Base-by-base conservation (phyloP, 495 filamentous ascomycete species). In the Neurospora pannonica region DNA sequence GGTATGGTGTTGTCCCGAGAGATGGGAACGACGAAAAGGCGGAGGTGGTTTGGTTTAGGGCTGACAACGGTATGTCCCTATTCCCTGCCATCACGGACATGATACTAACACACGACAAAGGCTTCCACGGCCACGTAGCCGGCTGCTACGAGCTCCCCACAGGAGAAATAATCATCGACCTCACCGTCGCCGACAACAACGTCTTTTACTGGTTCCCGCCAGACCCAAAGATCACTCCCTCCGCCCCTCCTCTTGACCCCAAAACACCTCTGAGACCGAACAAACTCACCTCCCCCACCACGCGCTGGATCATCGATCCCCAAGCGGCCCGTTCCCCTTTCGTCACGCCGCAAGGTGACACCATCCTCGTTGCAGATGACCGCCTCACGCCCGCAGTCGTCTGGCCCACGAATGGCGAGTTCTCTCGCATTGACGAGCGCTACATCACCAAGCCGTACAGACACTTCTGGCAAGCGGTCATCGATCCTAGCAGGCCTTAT, bases 361-460 rank as follows among this genome's bases (percentile, higher is more conserved):
- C 70, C 2, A 70, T 80, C 1, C 76, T 74, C 31, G 73, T 80
- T 6, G 79, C 83, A 3, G 79, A 84, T 28, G 79, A 80, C 21
- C 78, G 83, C 2, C 78, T 85, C 13, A 75, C 72, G 43, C 79
- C 84, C 19, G 71, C 80, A 2, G 0, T 81, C 28, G 72, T 83
- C 9, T 86, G 86, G 77, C 77, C 79, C 4, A 84, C 84, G 7
- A 86, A 83, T 71, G 87, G 87, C 28, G 89, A 90, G 77, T 90
- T 90, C 83, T 88, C 86, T 9, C 84, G 88, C 31, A 89, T 90
- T 74, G 89, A 90, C 75, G 89, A 90, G 73, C 85, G 88, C 2
- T 85, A 83, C 48, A 80, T 85, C 4, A 86, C 85, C 21, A 84
- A 85, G 72, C 79, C 79, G 6, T 88, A 90, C 77, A 77, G 80